Evolutionary conservation across 306 rosid species (phyloP), one percentile per base, ranked within the genome.

Genomic region (Prosopis cineraria): DNA sequence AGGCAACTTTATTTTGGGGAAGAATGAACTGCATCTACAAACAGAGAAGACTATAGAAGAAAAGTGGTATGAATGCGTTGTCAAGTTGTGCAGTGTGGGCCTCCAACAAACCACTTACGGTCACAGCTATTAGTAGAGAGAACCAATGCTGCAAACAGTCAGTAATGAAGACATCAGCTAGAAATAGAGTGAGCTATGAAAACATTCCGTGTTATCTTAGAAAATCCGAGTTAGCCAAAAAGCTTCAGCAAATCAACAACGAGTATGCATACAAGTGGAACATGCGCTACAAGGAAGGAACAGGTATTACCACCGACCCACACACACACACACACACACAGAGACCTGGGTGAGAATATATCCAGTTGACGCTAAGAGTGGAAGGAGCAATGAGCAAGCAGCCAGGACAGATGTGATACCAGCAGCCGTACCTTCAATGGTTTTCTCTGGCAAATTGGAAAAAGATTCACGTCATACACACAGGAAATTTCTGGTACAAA

Each of bases 341-440:
- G n/a, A 78, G 30, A 93, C 99, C 99, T 93, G 93, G 67, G 97
- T 89, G 81, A 88, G 71, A 75, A 92, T 85, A 84, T 95, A 89
- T 82, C 99, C 97, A 2, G 98, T 88, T 37, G 99, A 88, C 72
- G 99, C 93, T 74, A 93, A 69, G 77, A 95, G 85, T 25, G 97
- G 99, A 85, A 95, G 93, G 74, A 95, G 92, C 79, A 91, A 83
- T 13, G 91, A 89, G 86, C 98, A 95, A 77, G 99, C 90, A 47
- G 89, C 99, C 41, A 95, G 74, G 70, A 92, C 97, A 77, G 98
- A 95, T 52, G 98, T 89, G 84, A 95, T 95, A 73, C 99, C 99
- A 81, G 99, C 99, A 19, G 98, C 97, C 41, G 99, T 95, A 33
- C 98, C 99, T 93, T 95, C 99, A 81, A 95, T 84, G 30, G 99